phyloP scores from a whole-genome alignment of 345 rosid species.

The Ceriops decandra region DNA sequence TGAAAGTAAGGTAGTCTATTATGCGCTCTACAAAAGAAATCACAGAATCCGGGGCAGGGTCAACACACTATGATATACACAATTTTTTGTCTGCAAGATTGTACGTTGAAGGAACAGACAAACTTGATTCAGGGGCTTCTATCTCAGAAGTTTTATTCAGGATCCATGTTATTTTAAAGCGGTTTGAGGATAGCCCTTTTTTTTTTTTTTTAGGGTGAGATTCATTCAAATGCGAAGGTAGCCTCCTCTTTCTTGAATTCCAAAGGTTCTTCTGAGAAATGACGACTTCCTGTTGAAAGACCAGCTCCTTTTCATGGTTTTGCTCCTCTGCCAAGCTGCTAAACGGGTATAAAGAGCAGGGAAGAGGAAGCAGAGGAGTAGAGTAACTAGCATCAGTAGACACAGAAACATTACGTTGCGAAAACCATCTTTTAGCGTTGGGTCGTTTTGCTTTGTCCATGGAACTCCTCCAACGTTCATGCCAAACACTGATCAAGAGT shows the following conservation, averaged over 20 bases:
- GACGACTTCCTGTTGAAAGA: conserved; percentile 73
- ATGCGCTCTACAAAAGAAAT: no score
- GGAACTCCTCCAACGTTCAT: conserved; percentile 99
- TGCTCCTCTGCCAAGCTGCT: conserved; percentile 50
- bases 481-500: conserved; percentile 60
- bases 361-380: conserved; percentile 66
- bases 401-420: conserved; percentile 83
- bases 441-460: conserved; percentile 79
- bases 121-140: neutral
- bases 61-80: no score
- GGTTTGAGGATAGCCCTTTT: no score
- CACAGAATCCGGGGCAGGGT: no score
- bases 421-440: conserved; percentile 62
- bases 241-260: conserved; percentile 50
- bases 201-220: neutral
- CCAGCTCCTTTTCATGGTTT: conserved; percentile 60
- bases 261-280: conserved; percentile 47
- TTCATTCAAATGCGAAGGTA: conserved; percentile 62
- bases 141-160: neutral
- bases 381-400: conserved; percentile 44
- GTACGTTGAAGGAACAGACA: neutral
- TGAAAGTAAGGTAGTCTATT: no score
- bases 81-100: neutral
- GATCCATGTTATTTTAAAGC: neutral
- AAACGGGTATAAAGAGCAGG: conserved; percentile 51